A percentile compares a stretch with the other conserved stretches of the same genome.
Evolutionary conservation across 1,284 basidiomycete species (phyloP).

Genomic region (Porogramme epimiltina): DNA sequence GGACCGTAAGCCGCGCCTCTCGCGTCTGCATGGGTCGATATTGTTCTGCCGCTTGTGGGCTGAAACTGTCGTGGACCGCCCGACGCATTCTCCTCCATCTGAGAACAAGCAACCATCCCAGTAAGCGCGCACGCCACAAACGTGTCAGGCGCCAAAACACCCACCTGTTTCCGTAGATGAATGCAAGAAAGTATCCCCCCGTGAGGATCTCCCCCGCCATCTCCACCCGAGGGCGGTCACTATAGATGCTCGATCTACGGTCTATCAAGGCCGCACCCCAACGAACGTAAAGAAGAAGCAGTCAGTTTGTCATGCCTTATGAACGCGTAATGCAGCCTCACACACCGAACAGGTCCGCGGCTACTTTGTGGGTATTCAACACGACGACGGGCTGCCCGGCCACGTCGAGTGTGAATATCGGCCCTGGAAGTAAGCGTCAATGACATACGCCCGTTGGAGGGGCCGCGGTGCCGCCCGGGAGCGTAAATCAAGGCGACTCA

Average conservation of each 20-base stretch:
- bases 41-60: not conserved
- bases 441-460: not conserved
- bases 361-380: not conserved
- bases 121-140: no score
- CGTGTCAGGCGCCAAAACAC: not conserved
- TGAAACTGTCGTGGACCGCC: constrained; percentile 11
- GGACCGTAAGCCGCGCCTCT: not conserved
- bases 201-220: constrained; percentile 14
- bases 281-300: not conserved
- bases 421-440: not conserved
- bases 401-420: not conserved
- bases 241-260: constrained; percentile 12
- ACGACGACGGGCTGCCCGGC: constrained; percentile 1
- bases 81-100: constrained; percentile 14
- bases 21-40: constrained; percentile 4
- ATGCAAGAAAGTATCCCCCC: constrained; percentile 2
- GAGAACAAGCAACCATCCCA: no score
- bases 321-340: not conserved
- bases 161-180: constrained; percentile 1
- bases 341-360: constrained; percentile 1
- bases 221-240: constrained; percentile 15
- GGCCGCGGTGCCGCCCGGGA: no score
- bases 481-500: not conserved
- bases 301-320: not conserved
- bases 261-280: no score